phyloP scores from a whole-genome alignment of 257 asterid genomes.

The Capsicum rhomboideum region DNA sequence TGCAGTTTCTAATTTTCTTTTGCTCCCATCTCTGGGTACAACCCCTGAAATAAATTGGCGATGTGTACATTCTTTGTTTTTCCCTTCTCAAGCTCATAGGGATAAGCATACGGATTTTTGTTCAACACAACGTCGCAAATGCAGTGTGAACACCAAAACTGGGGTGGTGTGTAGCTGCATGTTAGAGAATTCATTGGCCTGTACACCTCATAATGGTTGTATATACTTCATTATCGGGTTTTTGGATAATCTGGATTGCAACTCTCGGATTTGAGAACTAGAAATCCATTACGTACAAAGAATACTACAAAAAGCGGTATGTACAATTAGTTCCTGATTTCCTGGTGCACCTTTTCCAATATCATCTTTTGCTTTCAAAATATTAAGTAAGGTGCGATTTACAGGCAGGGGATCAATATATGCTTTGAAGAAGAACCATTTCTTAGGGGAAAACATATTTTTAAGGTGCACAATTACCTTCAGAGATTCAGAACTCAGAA shows the following conservation, averaged over 20 bases:
- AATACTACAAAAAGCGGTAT: conserved; percentile 38
- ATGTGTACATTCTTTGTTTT: conserved; percentile 26
- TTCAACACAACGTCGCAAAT: conserved; percentile 4
- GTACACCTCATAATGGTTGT: conserved; percentile 55
- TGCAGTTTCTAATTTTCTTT: conserved; percentile 42
- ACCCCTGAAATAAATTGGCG: conserved; percentile 42
- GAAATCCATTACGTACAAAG: conserved; percentile 36
- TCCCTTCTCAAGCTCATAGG: not conserved
- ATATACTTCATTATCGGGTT: conserved; percentile 38
- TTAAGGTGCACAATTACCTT: conserved; percentile 45
- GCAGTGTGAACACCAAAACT: conserved; percentile 28
- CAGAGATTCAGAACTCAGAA: conserved; percentile 29
- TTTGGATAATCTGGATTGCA: conserved; percentile 32
- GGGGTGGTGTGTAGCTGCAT: conserved; percentile 49
- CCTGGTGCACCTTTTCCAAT: too few species aligned
- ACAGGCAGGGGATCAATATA: conserved; percentile 56
- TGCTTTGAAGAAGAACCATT: conserved; percentile 33
- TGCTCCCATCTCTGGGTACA: conserved; percentile 40
- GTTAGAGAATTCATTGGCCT: conserved; percentile 56
- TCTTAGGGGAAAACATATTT: conserved; percentile 36
- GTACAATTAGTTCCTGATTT: not conserved
- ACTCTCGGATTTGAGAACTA: conserved; percentile 26
- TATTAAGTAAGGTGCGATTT: not conserved
- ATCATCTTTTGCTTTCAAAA: not conserved
- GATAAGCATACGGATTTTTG: conserved; percentile 10